Evolutionary conservation across 176 grass and related monocot species (phyloP).

Genomic region (Aegilops bicornis): DNA sequence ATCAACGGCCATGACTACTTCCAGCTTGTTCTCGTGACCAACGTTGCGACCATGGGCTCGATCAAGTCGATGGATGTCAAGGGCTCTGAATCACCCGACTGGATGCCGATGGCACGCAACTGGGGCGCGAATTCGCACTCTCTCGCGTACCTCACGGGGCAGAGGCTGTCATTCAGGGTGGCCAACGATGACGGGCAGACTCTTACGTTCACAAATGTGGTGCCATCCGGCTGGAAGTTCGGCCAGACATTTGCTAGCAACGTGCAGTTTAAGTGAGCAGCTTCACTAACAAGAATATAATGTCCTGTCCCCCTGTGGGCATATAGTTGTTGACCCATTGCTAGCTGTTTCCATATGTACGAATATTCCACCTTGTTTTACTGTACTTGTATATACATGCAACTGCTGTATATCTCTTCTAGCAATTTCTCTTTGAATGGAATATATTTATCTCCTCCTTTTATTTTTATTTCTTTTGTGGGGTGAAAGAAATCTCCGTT

Average conservation of each 20-base stretch:
- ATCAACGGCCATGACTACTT: slow-evolving; percentile 50
- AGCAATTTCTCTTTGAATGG: no score
- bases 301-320: no score
- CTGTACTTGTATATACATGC: no score
- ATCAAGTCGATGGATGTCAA: slow-evolving; percentile 43
- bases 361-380: no score
- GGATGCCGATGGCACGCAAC: slow-evolving; percentile 40
- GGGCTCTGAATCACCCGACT: background rate
- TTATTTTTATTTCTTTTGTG: no score
- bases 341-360: no score
- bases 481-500: no score
- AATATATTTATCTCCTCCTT: no score
- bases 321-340: no score
- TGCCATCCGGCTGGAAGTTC: slow-evolving; percentile 43
- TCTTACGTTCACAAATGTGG: slow-evolving; percentile 24
- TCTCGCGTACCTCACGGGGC: background rate
- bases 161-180: slow-evolving; percentile 34
- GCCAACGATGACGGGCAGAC: slow-evolving; percentile 13
- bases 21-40: slow-evolving; percentile 44
- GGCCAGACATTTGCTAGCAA: slow-evolving; percentile 42
- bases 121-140: slow-evolving; percentile 50
- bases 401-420: no score
- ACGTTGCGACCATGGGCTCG: slow-evolving; percentile 38
- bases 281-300: no score
- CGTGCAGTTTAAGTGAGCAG: slow-evolving; percentile 33